These are phyloP conservation scores for Tillandsia leiboldiana DNA, from an alignment of 176 grass and related monocot genomes.

Conservation along the genomic window DNA sequence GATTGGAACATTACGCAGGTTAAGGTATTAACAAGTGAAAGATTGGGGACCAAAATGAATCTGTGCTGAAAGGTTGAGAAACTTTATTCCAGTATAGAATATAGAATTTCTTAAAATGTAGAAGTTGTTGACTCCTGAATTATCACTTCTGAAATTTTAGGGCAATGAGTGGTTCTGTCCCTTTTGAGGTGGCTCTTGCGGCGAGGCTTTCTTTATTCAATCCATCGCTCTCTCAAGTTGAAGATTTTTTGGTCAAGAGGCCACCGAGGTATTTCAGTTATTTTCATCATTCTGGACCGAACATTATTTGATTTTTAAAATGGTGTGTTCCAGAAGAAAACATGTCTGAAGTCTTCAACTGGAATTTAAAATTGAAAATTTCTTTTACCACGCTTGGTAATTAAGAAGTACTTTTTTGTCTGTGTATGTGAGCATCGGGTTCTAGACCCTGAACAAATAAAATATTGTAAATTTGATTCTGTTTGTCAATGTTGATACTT, in stretches of 20 bases:
- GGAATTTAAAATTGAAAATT: not conserved
- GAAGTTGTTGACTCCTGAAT: not conserved
- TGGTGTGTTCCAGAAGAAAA: not conserved
- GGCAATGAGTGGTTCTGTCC: conserved; percentile 83
- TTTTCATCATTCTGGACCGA: not conserved
- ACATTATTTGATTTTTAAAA: not conserved
- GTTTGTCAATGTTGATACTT: not conserved
- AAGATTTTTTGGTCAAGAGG: conserved; percentile 60
- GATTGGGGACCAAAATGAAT: too few relatives aligned
- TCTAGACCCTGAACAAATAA: not conserved
- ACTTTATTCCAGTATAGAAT: too few relatives aligned
- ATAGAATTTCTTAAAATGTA: not conserved
- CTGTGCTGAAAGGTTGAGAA: too few relatives aligned
- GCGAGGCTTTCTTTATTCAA: conserved; percentile 80
- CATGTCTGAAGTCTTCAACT: not conserved
- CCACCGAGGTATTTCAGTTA: conserved; percentile 46
- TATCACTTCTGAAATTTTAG: conserved; percentile 25
- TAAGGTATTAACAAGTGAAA: too few relatives aligned
- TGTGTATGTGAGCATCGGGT: not conserved
- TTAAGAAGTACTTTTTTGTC: not conserved
- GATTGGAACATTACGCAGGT: too few relatives aligned
- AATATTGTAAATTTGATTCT: not conserved
- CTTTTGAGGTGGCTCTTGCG: conserved; percentile 79
- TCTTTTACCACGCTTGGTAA: not conserved
- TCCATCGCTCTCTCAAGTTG: conserved; percentile 56